Percentiles rank a stretch among this genome's conserved stretches.
Conservation (phyloP, 257 asterid genomes). For the Datura wrightii region DNA sequence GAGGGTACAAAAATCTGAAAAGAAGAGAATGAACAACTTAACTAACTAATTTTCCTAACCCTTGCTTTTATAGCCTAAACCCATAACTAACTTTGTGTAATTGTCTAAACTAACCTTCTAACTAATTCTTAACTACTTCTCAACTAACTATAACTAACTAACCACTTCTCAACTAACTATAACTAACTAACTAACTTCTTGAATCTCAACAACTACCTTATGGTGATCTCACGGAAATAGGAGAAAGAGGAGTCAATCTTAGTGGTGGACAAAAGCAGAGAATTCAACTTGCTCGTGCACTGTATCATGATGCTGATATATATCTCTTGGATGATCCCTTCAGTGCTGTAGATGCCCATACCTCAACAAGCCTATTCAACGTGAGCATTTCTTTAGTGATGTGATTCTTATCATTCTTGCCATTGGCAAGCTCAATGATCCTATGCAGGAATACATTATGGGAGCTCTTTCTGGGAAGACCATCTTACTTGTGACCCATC, state of each 20-base stretch:
- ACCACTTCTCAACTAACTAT: too few relatives aligned
- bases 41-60: too few relatives aligned
- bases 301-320: constrained; percentile 80
- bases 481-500: constrained; percentile 80
- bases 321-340: constrained; percentile 91
- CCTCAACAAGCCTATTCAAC: constrained; percentile 82
- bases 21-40: too few relatives aligned
- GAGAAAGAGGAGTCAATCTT: constrained; percentile 93
- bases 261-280: constrained; percentile 97
- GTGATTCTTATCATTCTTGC: constrained; percentile 11
- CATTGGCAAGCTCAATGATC: neutral
- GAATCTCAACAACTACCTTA: too few relatives aligned
- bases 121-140: too few relatives aligned
- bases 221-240: constrained; percentile 89
- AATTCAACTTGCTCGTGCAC: constrained; percentile 88
- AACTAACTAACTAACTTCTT: too few relatives aligned
- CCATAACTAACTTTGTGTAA: too few relatives aligned
- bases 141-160: too few relatives aligned
- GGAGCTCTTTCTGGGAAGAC: constrained; percentile 66
- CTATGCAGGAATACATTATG: constrained; percentile 72
- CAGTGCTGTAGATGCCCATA: constrained; percentile 96
- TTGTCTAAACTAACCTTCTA: too few relatives aligned
- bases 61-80: too few relatives aligned
- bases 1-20: too few relatives aligned
- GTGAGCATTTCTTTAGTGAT: constrained; percentile 46